Percentiles rank a stretch among this genome's conserved stretches.
phyloP scores from a whole-genome alignment of 164 flowering plant species.

The Macadamia integrifolia region DNA sequence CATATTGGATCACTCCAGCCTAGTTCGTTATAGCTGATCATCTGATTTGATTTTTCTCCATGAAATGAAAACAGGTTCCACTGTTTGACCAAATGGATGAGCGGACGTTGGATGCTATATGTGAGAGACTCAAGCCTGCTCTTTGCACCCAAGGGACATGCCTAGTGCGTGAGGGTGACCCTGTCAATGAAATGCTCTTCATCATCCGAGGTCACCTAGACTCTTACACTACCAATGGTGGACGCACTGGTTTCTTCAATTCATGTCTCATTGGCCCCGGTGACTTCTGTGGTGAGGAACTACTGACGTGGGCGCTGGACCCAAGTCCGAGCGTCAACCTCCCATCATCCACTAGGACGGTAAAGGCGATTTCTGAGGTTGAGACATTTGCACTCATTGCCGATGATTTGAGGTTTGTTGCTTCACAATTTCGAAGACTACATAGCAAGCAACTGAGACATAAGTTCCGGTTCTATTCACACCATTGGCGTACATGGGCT shows the following conservation, averaged over 20 bases:
- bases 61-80: slow-evolving; percentile 51
- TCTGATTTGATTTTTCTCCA: background rate
- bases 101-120: slow-evolving; percentile 82
- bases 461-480: slow-evolving; percentile 80
- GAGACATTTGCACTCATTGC: slow-evolving; percentile 82
- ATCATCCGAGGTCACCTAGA: slow-evolving; percentile 88
- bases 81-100: slow-evolving; percentile 94
- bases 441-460: slow-evolving; percentile 83
- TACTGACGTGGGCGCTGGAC: slow-evolving; percentile 90
- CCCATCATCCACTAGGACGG: slow-evolving; percentile 86
- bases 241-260: slow-evolving; percentile 92
- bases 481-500: slow-evolving; percentile 97
- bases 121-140: slow-evolving; percentile 88
- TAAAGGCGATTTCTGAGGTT: slow-evolving; percentile 71
- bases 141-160: slow-evolving; percentile 67
- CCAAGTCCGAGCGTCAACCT: slow-evolving; percentile 58
- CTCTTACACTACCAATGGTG: slow-evolving; percentile 87
- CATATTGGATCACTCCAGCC: no score
- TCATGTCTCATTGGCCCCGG: slow-evolving; percentile 74
- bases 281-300: slow-evolving; percentile 93
- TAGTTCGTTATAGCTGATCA: background rate
- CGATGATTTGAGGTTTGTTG: slow-evolving; percentile 87
- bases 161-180: slow-evolving; percentile 87
- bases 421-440: slow-evolving; percentile 68
- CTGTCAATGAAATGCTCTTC: slow-evolving; percentile 87